These are phyloP conservation scores for Pseudogymnoascus sp. DNA, from an alignment of 2,329 filamentous ascomycete genomes.

Conservation along the genomic window DNA sequence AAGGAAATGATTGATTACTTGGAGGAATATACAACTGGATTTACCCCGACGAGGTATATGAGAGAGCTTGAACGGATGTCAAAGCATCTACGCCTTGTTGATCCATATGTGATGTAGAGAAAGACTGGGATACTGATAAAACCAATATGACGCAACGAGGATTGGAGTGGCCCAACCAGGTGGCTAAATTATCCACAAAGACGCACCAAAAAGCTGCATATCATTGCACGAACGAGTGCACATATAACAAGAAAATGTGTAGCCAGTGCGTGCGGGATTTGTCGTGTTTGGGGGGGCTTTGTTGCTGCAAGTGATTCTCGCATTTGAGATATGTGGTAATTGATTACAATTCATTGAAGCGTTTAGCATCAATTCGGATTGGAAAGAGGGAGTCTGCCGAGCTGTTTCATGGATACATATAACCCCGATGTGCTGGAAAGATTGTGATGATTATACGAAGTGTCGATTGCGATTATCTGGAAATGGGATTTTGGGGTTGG, in stretches of 20 bases:
- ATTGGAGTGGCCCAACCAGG: background rate
- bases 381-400: background rate
- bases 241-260: background rate
- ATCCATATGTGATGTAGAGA: background rate
- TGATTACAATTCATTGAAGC: background rate
- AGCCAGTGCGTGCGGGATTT: background rate
- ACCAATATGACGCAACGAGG: background rate
- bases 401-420: background rate
- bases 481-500: background rate
- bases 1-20: background rate
- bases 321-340: background rate
- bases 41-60: background rate
- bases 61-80: background rate
- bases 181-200: background rate
- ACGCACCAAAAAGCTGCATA: background rate
- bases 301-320: background rate
- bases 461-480: background rate
- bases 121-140: background rate
- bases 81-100: background rate
- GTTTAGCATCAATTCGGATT: background rate
- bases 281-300: background rate
- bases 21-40: background rate
- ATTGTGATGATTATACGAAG: background rate
- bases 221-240: background rate
- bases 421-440: background rate